Evolutionary conservation across 495 filamentous ascomycete species (phyloP).

Genomic region (Xylaria flabelliformis): DNA sequence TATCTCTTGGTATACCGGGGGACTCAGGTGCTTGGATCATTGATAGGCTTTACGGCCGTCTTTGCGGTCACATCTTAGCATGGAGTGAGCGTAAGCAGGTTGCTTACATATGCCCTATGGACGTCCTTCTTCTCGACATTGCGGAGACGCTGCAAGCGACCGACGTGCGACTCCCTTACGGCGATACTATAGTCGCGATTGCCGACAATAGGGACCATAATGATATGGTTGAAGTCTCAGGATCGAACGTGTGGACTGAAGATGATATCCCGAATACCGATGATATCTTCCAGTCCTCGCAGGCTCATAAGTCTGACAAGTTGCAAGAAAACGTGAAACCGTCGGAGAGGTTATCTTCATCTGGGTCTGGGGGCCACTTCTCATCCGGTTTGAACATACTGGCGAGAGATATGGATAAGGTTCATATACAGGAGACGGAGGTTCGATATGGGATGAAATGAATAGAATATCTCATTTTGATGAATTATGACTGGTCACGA

Average conservation of each 20-base stretch:
- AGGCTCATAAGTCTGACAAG: constrained; percentile 6
- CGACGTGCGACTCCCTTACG: constrained; percentile 60
- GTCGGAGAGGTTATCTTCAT: constrained; percentile 26
- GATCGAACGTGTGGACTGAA: constrained; percentile 28
- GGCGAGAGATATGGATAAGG: constrained; percentile 36
- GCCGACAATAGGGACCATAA: constrained; percentile 1
- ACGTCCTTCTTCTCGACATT: constrained; percentile 85
- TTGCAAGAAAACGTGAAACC: neutral
- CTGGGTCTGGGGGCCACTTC: constrained; percentile 25
- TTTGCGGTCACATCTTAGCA: constrained; percentile 89
- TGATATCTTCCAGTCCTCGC: constrained; percentile 21
- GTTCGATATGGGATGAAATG: constrained; percentile 27
- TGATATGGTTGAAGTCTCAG: constrained; percentile 35
- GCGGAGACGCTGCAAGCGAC: constrained; percentile 69
- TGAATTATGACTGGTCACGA: neutral
- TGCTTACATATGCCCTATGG: constrained; percentile 94
- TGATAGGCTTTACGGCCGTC: constrained; percentile 75
- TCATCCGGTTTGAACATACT: constrained; percentile 15
- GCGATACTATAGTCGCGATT: constrained; percentile 35
- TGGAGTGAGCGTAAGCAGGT: constrained; percentile 77
- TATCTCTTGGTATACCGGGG: constrained; percentile 71
- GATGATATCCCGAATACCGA: constrained; percentile 31
- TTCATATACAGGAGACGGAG: constrained; percentile 30
- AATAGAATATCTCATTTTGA: constrained; percentile 12
- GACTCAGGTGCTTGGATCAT: constrained; percentile 95